A percentile compares a stretch with the other conserved stretches of the same genome.
These are phyloP conservation scores for Vigna mungo DNA, from an alignment of 306 rosid genomes.

Conservation along the genomic window DNA sequence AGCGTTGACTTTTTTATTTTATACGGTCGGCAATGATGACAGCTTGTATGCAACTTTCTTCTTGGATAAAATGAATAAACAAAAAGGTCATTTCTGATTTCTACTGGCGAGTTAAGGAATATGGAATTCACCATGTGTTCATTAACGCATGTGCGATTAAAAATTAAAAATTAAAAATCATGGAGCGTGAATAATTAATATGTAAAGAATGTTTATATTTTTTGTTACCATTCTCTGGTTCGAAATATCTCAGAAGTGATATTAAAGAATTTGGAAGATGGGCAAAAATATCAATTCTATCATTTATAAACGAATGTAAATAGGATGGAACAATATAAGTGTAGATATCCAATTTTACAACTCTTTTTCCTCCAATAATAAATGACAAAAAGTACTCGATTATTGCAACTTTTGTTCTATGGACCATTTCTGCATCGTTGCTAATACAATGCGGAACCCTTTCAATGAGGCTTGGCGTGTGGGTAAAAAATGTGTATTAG, in stretches of 20 bases:
- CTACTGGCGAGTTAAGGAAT: constrained; percentile 73
- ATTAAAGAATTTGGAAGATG: constrained; percentile 4
- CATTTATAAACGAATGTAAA: constrained; percentile 67
- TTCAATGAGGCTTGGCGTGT: constrained; percentile 54
- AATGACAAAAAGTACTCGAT: constrained; percentile 51
- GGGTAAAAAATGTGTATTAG: constrained; percentile 49
- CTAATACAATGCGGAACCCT: constrained; percentile 67
- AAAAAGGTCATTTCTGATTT: constrained; percentile 26
- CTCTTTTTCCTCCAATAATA: constrained; percentile 62
- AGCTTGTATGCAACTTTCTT: constrained; percentile 29
- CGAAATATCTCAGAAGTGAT: background rate
- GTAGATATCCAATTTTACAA: constrained; percentile 59
- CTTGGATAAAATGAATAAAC: background rate
- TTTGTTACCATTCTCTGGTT: background rate
- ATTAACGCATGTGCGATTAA: background rate
- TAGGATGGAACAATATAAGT: constrained; percentile 55
- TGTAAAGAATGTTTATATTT: constrained; percentile 6
- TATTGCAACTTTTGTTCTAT: constrained; percentile 62
- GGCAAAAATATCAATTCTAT: constrained; percentile 49
- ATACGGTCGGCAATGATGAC: background rate
- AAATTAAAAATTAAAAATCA: background rate
- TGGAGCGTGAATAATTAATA: constrained; percentile 6
- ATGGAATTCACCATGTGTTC: constrained; percentile 69
- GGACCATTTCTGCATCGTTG: constrained; percentile 57
- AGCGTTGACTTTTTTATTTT: constrained; percentile 28